These are phyloP conservation scores for Moringa oleifera DNA, from an alignment of 345 rosid species.

Conservation along the genomic window DNA sequence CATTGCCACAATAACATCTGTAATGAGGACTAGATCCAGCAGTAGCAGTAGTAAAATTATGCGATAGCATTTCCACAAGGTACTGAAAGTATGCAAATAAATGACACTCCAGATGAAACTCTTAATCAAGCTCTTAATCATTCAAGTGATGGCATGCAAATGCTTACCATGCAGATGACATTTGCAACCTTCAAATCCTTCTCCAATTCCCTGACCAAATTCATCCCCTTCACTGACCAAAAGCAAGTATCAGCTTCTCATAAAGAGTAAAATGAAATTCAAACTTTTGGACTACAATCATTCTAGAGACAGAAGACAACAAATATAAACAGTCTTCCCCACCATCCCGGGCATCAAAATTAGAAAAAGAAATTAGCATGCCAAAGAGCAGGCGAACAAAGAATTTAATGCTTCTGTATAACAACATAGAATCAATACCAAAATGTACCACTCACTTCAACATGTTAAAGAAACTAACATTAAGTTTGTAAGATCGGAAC, in stretches of 20 bases:
- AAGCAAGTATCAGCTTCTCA: conserved; percentile 26
- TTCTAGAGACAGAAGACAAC: background rate
- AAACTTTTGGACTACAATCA: background rate
- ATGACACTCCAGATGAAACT: background rate
- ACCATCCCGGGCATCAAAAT: background rate
- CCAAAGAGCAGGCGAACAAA: background rate
- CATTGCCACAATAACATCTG: conserved; percentile 17
- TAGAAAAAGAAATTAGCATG: background rate
- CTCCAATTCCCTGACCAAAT: conserved; percentile 96
- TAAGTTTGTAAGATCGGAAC: no score
- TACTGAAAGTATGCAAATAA: background rate
- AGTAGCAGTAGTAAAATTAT: conserved; percentile 2
- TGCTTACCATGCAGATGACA: conserved; percentile 87
- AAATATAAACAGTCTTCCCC: background rate
- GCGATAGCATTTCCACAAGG: background rate
- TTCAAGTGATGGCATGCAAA: conserved; percentile 6
- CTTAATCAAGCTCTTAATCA: background rate
- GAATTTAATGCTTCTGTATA: background rate
- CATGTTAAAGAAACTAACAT: background rate
- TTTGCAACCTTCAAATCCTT: conserved; percentile 94
- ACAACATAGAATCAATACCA: background rate
- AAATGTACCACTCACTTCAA: background rate
- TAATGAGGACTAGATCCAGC: conserved; percentile 20
- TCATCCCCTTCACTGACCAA: conserved; percentile 99
- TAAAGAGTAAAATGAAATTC: conserved; percentile 1